Percentiles rank a stretch among this genome's conserved stretches.
These are phyloP conservation scores for Colletotrichum sp. DNA, from an alignment of 2,329 filamentous ascomycete species.

Conservation along the genomic window DNA sequence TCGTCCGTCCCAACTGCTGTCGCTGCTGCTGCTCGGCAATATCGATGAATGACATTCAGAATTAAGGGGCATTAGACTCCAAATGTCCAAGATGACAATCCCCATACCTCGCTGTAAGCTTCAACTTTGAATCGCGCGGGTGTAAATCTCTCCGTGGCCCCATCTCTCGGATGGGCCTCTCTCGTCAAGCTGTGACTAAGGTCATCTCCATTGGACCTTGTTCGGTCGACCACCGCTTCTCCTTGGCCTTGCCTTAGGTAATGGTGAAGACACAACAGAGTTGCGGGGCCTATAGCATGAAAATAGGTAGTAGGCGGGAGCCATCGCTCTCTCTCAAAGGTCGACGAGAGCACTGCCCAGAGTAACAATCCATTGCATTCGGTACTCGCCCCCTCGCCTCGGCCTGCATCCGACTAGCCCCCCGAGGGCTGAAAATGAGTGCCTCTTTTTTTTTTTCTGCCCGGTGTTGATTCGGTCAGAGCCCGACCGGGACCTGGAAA, in stretches of 20 bases:
- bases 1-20: neutral
- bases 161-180: neutral
- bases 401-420: neutral
- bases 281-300: conserved; percentile 1
- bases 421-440: neutral
- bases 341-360: neutral
- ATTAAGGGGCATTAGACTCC: neutral
- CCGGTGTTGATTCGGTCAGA: neutral
- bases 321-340: neutral
- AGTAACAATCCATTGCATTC: conserved; percentile 12
- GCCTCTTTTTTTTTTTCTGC: neutral
- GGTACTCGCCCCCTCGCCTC: neutral
- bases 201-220: neutral
- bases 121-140: neutral
- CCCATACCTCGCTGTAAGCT: neutral
- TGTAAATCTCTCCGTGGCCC: neutral
- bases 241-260: conserved; percentile 4
- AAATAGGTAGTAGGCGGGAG: neutral
- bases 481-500: neutral
- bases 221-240: neutral
- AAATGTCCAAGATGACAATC: neutral
- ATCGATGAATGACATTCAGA: neutral
- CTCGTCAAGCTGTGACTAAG: neutral
- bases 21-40: neutral
- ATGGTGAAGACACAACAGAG: neutral